Percentiles rank a stretch among this genome's conserved stretches.
These are phyloP conservation scores for Seiridium cupressi DNA, from an alignment of 2,329 filamentous ascomycete species.

Conservation along the genomic window DNA sequence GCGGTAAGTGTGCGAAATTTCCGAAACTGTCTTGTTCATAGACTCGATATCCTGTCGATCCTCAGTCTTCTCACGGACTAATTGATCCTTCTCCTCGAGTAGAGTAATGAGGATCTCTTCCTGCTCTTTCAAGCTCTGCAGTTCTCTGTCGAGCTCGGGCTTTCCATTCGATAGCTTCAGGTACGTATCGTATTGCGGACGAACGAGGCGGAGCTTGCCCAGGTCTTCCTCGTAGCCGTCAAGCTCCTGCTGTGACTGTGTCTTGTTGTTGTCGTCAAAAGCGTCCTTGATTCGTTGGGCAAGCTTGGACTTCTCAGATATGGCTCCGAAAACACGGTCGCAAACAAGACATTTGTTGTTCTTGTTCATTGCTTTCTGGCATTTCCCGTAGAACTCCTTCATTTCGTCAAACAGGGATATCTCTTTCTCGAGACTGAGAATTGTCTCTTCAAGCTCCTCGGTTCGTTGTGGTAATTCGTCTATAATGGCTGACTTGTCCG, in stretches of 20 bases:
- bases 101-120: slow-evolving; percentile 57
- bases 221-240: slow-evolving; percentile 49
- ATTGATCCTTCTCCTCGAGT: slow-evolving; percentile 66
- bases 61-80: slow-evolving; percentile 62
- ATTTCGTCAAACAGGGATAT: slow-evolving; percentile 68
- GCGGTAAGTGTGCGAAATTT: slow-evolving; percentile 68
- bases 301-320: slow-evolving; percentile 61
- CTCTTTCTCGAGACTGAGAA: slow-evolving; percentile 64
- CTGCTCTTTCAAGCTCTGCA: slow-evolving; percentile 60
- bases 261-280: slow-evolving; percentile 60
- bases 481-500: slow-evolving; percentile 40
- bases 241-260: slow-evolving; percentile 61
- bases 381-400: slow-evolving; percentile 69
- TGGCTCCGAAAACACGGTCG: slow-evolving; percentile 64
- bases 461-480: slow-evolving; percentile 55
- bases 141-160: slow-evolving; percentile 64
- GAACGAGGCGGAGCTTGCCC: slow-evolving; percentile 59
- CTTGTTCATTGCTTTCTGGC: slow-evolving; percentile 62
- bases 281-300: slow-evolving; percentile 65
- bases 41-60: slow-evolving; percentile 72
- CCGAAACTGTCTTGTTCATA: slow-evolving; percentile 72
- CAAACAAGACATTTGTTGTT: slow-evolving; percentile 78
- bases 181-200: slow-evolving; percentile 72
- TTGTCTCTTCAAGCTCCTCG: slow-evolving; percentile 46
- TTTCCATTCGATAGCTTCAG: slow-evolving; percentile 69